phyloP scores from a whole-genome alignment of 2,329 filamentous ascomycete species.

The Emmonsia crescens region DNA sequence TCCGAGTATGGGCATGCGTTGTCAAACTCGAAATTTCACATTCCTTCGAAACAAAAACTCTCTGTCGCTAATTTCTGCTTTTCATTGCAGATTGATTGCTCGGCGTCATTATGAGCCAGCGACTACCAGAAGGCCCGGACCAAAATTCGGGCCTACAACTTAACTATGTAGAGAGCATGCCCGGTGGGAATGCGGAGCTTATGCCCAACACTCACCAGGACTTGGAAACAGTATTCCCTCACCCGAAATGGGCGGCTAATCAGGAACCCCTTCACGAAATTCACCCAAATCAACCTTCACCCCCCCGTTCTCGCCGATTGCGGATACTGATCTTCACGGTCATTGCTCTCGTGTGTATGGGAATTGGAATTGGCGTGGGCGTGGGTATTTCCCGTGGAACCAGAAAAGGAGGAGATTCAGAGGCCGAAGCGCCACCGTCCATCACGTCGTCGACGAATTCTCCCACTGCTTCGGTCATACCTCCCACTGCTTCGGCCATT shows the following conservation, averaged over 20 bases:
- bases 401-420: background rate
- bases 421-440: background rate
- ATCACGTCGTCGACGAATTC: background rate
- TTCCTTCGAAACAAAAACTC: background rate
- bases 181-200: background rate
- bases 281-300: background rate
- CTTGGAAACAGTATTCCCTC: background rate
- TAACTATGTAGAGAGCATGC: background rate
- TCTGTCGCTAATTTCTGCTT: background rate
- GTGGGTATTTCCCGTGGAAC: background rate
- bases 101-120: background rate
- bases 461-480: background rate
- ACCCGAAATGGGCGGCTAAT: background rate
- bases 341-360: background rate
- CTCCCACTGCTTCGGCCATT: background rate
- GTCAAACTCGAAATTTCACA: background rate
- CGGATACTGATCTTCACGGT: background rate
- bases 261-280: background rate
- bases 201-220: too few species aligned
- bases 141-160: background rate
- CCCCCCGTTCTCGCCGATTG: background rate
- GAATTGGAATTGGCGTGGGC: background rate
- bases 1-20: background rate
- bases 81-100: background rate
- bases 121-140: background rate